A percentile compares a stretch with the other conserved stretches of the same genome.
These are phyloP conservation scores for Heritiera fomes DNA, from an alignment of 345 rosid genomes.

Conservation along the genomic window DNA sequence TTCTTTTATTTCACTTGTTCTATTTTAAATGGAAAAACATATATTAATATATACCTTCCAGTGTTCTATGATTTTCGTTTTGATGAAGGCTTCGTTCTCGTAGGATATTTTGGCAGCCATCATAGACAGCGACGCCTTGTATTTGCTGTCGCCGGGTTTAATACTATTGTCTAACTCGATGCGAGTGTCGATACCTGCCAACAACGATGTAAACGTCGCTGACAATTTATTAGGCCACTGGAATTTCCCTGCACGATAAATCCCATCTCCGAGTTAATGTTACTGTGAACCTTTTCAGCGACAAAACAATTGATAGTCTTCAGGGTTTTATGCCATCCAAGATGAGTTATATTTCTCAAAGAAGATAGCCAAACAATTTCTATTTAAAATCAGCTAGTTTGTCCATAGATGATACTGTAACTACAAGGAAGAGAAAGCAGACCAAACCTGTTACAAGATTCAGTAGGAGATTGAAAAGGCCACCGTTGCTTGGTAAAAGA, in stretches of 20 bases:
- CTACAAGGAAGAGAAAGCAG: not conserved
- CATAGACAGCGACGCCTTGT: conserved; percentile 44
- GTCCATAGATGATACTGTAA: not conserved
- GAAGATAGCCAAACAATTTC: not conserved
- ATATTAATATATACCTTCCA: conserved; percentile 42
- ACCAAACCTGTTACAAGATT: conserved; percentile 41
- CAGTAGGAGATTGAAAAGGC: conserved; percentile 31
- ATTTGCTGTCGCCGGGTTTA: conserved; percentile 29
- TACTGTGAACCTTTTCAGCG: not conserved
- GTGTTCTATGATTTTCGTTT: conserved; percentile 27
- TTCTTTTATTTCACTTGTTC: too few species aligned
- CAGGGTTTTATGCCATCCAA: not conserved
- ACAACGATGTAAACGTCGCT: conserved; percentile 35
- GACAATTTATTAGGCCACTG: conserved; percentile 43
- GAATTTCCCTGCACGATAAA: conserved; percentile 37
- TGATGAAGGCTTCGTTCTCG: conserved; percentile 43
- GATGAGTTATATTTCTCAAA: too few species aligned
- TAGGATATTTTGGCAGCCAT: conserved; percentile 63
- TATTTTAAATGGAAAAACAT: not conserved
- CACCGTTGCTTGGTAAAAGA: conserved; percentile 47
- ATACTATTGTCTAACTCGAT: conserved; percentile 43
- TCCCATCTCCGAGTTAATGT: not conserved
- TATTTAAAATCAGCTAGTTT: not conserved
- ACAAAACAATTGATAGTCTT: not conserved
- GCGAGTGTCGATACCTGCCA: conserved; percentile 43